These are phyloP conservation scores for Gelatoporia subvermispora DNA, from an alignment of 768 basidiomycete species.

Conservation along the genomic window DNA sequence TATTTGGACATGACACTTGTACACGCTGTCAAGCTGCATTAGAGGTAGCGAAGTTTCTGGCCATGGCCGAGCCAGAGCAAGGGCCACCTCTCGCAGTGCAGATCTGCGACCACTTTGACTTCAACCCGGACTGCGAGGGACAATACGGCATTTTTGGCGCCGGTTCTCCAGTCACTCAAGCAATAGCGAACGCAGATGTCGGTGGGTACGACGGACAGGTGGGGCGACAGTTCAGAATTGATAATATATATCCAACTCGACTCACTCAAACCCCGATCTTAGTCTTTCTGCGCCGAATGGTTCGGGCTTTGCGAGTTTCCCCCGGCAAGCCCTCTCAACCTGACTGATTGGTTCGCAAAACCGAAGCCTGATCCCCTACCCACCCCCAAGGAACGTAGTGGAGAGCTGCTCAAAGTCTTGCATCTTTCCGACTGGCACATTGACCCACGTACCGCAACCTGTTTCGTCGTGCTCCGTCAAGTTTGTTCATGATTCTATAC, in stretches of 20 bases:
- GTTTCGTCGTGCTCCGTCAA: not conserved
- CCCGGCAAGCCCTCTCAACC: conserved; percentile 53
- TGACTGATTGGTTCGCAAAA: conserved; percentile 69
- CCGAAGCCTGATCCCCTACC: conserved; percentile 70
- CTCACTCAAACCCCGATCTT: not conserved
- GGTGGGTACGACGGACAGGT: conserved; percentile 74
- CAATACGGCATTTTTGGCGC: conserved; percentile 42
- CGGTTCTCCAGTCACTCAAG: conserved; percentile 66
- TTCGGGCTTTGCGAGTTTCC: conserved; percentile 51
- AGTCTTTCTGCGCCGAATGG: conserved; percentile 62
- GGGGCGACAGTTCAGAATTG: conserved; percentile 4
- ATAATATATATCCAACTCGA: not conserved
- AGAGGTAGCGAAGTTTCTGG: conserved; percentile 61
- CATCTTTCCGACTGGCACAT: conserved; percentile 78
- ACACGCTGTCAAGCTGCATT: conserved; percentile 56
- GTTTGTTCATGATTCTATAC: not conserved
- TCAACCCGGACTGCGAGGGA: conserved; percentile 41
- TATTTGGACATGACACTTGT: conserved; percentile 51
- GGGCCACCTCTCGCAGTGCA: conserved; percentile 52
- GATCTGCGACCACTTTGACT: conserved; percentile 57
- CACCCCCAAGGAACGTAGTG: conserved; percentile 51
- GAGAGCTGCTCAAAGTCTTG: conserved; percentile 63
- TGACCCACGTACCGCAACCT: conserved; percentile 50
- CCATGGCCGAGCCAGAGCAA: conserved; percentile 56
- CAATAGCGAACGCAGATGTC: conserved; percentile 64